A percentile compares a stretch with the other conserved stretches of the same genome.
These are phyloP conservation scores for Podospora bellae-mahoneyi DNA, from an alignment of 495 filamentous ascomycete species.

Conservation along the genomic window DNA sequence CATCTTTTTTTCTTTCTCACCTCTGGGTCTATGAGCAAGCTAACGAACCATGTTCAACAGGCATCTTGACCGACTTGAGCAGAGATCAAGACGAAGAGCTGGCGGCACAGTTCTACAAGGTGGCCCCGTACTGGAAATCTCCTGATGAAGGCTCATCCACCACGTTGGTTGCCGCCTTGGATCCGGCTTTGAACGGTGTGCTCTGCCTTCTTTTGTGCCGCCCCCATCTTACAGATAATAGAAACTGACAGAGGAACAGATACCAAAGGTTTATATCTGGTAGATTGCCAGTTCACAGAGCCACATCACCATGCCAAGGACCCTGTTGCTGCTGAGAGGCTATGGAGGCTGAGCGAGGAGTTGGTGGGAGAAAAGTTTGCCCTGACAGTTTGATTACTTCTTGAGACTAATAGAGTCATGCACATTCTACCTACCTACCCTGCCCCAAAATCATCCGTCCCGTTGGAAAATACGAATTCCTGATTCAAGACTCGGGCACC, in stretches of 20 bases:
- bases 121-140: conserved; percentile 47
- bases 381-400: conserved; percentile 6
- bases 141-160: conserved; percentile 54
- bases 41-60: conserved; percentile 2
- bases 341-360: conserved; percentile 52
- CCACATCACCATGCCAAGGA: conserved; percentile 25
- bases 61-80: conserved; percentile 40
- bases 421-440: not conserved
- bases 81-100: conserved; percentile 41
- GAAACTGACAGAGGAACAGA: conserved; percentile 25
- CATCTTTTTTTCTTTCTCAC: not conserved
- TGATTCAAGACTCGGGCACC: not conserved
- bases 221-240: too few species aligned
- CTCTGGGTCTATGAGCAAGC: not conserved
- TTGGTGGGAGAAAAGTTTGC: conserved; percentile 45
- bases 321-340: conserved; percentile 44
- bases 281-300: conserved; percentile 40
- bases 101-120: conserved; percentile 37
- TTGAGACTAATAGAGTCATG: not conserved
- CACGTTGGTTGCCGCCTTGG: conserved; percentile 55
- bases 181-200: conserved; percentile 48
- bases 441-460: too few species aligned
- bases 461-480: not conserved
- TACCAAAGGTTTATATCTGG: conserved; percentile 37
- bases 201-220: conserved; percentile 9